Base-by-base conservation (phyloP, 2,329 filamentous ascomycete species). In the Aspergillus uvarum region DNA sequence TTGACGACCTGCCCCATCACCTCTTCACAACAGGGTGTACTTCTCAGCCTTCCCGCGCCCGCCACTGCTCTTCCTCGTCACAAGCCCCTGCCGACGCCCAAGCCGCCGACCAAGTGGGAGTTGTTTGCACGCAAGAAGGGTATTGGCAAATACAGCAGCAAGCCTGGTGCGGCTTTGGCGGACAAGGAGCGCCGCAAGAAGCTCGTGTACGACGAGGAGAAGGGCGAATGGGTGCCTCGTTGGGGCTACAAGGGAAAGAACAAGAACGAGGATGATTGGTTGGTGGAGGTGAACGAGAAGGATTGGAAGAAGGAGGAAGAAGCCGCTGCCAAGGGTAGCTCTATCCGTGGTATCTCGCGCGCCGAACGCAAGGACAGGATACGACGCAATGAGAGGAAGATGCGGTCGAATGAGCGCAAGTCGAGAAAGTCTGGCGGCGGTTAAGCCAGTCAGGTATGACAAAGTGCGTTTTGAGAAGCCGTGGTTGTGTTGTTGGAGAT, bases 51-150 rank as follows among this genome's bases (percentile, higher is more conserved):
- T 0, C 95, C 95, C 0, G 76, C 84, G 0, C 82, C 87, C 0
- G 80, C 84, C 21, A 96, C 89, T 1, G 77, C 82, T 0, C 83
- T 98, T 4, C 95, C 95, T 24, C 89, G 95, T 68, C 93, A 97
- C 80, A 98, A 99, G 78, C 91, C 92, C 10, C 82, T 98, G 8
- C 95, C 95, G 1, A 84, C 87, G 58, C 85, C 87, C 67, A 95
- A 93, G 80, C 82, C 88, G 59, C 89, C 89, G 67, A 98, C 94
- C 60, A 96, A 92, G 77, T 99, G 95, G 95, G 89, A 96, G 81
- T 87, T 89, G 72, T 99, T 99, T 80, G 95, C 95, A 50, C 89
- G 88, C 77, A 96, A 96, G 86, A 96, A 97, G 84, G 95, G 95
- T 58, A 98, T 99, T 55, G 79, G 79, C 80, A 91, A 90, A 81